Evolutionary conservation across 2,329 filamentous ascomycete genomes (phyloP), one percentile per base, ranked within the genome.

Genomic region (Beauveria brongniartii): DNA sequence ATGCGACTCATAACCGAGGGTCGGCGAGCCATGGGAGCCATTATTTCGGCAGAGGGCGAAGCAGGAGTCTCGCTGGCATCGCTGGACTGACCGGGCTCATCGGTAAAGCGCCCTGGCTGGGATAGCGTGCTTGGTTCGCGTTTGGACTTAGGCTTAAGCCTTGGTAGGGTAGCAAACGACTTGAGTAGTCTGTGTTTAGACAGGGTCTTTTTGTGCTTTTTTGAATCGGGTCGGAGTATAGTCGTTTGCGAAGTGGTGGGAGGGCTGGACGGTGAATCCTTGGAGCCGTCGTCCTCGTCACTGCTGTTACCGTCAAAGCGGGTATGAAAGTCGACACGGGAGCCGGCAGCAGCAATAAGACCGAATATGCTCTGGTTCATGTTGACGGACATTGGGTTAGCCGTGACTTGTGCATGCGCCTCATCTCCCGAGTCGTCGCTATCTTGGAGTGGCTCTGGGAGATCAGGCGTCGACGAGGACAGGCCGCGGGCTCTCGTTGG

Each of bases 311-410:
- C 88, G 69, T 92, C 89, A 72, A 94, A 93, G 43, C 89, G 84
- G 62, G 89, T 83, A 72, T 90, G 87, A 70, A 95, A 92, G 74
- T 95, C 89, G 56, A 89, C 87, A 62, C 85, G 86, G 34, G 91
- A 92, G 7, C 92, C 91, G 43, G 91, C 91, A 18, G 91, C 91
- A 7, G 92, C 90, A 66, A 97, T 92, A 75, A 97, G 84, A 59
- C 91, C 92, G 72, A 97, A 96, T 60, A 97, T 87, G 65, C 91
- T 95, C 78, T 96, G 92, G 73, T 96, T 94, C 86, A 96, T 91
- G 69, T 92, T 91, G 74, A 84, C 78, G 62, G 82, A 80, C 71
- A 82, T 78, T 64, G 79, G 76, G 9, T 68, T 71, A 2, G 78
- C 20, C 28, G 54, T 73, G 5, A 74, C 73, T 24, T 65, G 58